These are phyloP conservation scores for Calendula officinalis DNA, from an alignment of 129 eudicot species.

Conservation along the genomic window DNA sequence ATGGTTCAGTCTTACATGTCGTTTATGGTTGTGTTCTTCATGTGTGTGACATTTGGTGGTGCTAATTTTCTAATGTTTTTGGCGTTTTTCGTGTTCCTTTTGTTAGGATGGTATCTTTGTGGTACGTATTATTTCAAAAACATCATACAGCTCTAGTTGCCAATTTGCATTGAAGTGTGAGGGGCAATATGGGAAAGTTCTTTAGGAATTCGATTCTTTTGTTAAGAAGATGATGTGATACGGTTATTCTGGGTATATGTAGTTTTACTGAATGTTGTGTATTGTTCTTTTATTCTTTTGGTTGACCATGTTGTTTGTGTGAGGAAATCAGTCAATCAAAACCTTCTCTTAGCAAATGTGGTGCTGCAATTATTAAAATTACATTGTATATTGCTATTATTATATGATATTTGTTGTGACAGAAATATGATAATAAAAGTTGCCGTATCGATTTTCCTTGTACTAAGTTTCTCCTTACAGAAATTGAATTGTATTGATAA, in stretches of 20 bases:
- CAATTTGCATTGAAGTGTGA: not conserved
- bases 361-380: too few species aligned
- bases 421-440: too few species aligned
- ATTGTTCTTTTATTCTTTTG: slow-evolving; percentile 3
- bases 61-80: slow-evolving; percentile 53
- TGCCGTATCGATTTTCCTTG: too few species aligned
- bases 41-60: slow-evolving; percentile 72
- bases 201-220: slow-evolving; percentile 8
- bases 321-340: not conserved
- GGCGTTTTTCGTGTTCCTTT: slow-evolving; percentile 48
- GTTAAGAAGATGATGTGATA: slow-evolving; percentile 8
- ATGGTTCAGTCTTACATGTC: slow-evolving; percentile 56
- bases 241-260: slow-evolving; percentile 19
- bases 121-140: slow-evolving; percentile 70
- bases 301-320: slow-evolving; percentile 17
- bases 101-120: slow-evolving; percentile 74
- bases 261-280: slow-evolving; percentile 12
- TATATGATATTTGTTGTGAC: too few species aligned
- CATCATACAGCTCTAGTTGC: slow-evolving; percentile 47
- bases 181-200: not conserved
- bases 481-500: too few species aligned
- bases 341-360: not conserved
- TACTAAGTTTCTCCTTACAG: too few species aligned
- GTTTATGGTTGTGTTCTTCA: slow-evolving; percentile 43
- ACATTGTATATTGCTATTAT: too few species aligned